phyloP scores from a whole-genome alignment of 805 yeast genomes.

The Yarrowia hollandica region DNA sequence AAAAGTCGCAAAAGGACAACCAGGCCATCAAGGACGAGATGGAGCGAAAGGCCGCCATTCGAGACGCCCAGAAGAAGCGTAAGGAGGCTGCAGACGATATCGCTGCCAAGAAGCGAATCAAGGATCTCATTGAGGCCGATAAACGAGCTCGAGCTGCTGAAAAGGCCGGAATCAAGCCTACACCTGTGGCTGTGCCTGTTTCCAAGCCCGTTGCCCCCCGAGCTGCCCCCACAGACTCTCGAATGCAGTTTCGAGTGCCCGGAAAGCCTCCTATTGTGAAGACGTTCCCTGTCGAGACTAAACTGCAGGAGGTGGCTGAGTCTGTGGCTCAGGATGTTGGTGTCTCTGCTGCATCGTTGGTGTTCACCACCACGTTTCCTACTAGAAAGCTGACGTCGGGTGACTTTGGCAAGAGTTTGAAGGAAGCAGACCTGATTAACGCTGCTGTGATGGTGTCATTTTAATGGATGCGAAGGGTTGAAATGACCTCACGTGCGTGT shows the following conservation, averaged over 20 bases:
- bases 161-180: constrained; percentile 31
- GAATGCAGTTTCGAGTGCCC: constrained; percentile 35
- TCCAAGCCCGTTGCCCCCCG: constrained; percentile 28
- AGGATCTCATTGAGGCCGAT: constrained; percentile 43
- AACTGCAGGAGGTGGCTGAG: constrained; percentile 38
- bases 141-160: constrained; percentile 38
- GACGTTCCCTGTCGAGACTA: constrained; percentile 36
- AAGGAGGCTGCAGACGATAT: constrained; percentile 39
- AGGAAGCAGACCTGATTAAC: constrained; percentile 40
- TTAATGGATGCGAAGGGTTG: too few relatives aligned
- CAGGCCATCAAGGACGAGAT: constrained; percentile 38
- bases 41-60: constrained; percentile 39
- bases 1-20: constrained; percentile 39
- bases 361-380: constrained; percentile 41
- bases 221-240: constrained; percentile 35
- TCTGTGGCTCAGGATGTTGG: constrained; percentile 35
- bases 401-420: constrained; percentile 37
- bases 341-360: constrained; percentile 32
- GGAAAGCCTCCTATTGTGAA: constrained; percentile 36
- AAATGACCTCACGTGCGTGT: too few relatives aligned
- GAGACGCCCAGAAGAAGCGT: constrained; percentile 39
- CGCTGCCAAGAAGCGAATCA: constrained; percentile 39
- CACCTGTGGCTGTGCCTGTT: constrained; percentile 30
- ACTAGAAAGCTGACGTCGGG: constrained; percentile 34
- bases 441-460: constrained; percentile 37